These are phyloP conservation scores for Mrakia hoshinonis DNA, from an alignment of 768 basidiomycete species.

Conservation along the genomic window DNA sequence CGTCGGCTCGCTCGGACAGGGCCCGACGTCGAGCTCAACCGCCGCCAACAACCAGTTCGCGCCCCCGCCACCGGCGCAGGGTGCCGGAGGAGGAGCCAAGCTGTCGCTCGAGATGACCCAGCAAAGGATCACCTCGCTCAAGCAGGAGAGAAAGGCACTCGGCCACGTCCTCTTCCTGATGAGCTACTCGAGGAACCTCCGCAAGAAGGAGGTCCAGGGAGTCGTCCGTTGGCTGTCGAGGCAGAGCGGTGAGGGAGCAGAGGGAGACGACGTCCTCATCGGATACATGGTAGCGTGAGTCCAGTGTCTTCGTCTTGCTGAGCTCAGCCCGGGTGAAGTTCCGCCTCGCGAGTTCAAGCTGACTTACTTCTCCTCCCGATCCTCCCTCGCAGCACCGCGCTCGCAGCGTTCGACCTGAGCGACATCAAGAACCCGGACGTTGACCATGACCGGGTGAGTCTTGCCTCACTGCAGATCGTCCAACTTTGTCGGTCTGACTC, in stretches of 20 bases:
- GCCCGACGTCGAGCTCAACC: conserved; percentile 42
- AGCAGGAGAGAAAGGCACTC: conserved; percentile 62
- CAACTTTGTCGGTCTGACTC: background rate
- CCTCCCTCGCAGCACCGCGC: conserved; percentile 29
- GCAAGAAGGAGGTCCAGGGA: conserved; percentile 53
- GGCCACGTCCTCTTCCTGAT: conserved; percentile 57
- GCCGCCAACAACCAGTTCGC: conserved; percentile 25
- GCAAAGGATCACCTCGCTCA: conserved; percentile 62
- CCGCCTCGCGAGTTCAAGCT: background rate
- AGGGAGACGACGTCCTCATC: conserved; percentile 29
- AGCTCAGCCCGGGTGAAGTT: too few species aligned
- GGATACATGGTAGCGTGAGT: conserved; percentile 31
- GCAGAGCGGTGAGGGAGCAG: conserved; percentile 33
- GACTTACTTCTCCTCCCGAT: conserved; percentile 28
- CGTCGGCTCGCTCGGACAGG: conserved; percentile 49
- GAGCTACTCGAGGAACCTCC: conserved; percentile 55
- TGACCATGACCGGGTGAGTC: conserved; percentile 22
- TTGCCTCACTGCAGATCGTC: background rate
- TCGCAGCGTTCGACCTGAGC: conserved; percentile 26
- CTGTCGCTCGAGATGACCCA: conserved; percentile 61
- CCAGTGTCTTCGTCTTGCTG: background rate
- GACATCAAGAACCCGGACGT: conserved; percentile 17
- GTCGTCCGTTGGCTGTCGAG: conserved; percentile 59
- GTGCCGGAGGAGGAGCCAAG: conserved; percentile 36
- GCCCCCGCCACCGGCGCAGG: conserved; percentile 29